Evolutionary conservation across 768 basidiomycete genomes (phyloP).

Genomic region (Crucibulum laeve): DNA sequence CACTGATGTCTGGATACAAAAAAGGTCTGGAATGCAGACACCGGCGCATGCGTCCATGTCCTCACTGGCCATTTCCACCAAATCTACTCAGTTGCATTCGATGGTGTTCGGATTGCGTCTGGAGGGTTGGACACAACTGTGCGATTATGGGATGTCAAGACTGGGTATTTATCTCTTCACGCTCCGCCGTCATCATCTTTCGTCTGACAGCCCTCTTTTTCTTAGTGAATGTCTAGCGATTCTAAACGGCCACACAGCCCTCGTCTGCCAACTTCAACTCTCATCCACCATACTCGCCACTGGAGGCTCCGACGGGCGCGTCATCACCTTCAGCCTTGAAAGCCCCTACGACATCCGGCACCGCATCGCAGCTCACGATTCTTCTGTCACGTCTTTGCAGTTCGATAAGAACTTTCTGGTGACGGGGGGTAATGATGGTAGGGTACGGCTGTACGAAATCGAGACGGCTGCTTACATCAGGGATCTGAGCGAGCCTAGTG

Average conservation of each 20-base stretch:
- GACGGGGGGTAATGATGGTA: conserved; percentile 82
- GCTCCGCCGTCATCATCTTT: neutral
- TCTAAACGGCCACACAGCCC: conserved; percentile 86
- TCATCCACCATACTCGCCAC: conserved; percentile 67
- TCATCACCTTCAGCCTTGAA: conserved; percentile 39
- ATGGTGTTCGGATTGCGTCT: conserved; percentile 76
- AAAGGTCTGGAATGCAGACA: conserved; percentile 88
- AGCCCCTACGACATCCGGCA: conserved; percentile 40
- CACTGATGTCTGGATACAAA: conserved; percentile 2
- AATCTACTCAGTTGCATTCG: conserved; percentile 89
- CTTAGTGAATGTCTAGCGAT: conserved; percentile 75
- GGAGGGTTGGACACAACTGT: conserved; percentile 95
- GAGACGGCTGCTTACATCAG: conserved; percentile 65
- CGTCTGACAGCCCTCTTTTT: conserved; percentile 3
- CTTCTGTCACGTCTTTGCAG: conserved; percentile 83
- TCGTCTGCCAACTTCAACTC: conserved; percentile 89
- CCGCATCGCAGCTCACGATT: conserved; percentile 85
- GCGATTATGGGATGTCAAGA: conserved; percentile 81
- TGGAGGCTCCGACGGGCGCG: conserved; percentile 84
- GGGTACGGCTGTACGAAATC: conserved; percentile 70
- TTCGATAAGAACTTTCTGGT: conserved; percentile 81
- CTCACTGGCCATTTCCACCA: conserved; percentile 82
- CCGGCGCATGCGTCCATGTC: conserved; percentile 80
- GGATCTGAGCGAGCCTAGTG: conserved; percentile 72
- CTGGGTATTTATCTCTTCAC: conserved; percentile 55